phyloP scores from a whole-genome alignment of 345 rosid species.

The Physaria fendleri region DNA sequence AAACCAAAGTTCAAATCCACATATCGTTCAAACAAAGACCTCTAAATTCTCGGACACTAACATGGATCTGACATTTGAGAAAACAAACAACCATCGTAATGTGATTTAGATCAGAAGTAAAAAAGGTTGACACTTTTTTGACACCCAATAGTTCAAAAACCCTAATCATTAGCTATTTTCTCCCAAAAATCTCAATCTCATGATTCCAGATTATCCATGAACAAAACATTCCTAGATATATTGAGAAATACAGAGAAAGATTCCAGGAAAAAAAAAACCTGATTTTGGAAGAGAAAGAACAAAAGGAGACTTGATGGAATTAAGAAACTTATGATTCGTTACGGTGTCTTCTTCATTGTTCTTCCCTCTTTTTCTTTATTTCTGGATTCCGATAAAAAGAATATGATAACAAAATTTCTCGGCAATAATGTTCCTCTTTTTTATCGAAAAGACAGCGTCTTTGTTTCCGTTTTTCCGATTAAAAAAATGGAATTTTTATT shows the following conservation, averaged over 20 bases:
- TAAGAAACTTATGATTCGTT: too few species aligned
- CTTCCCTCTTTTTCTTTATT: constrained; percentile 3
- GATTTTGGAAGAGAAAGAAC: neutral
- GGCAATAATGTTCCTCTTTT: too few species aligned
- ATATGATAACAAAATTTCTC: too few species aligned
- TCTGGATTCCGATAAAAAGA: too few species aligned
- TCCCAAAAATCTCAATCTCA: too few species aligned
- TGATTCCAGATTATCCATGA: too few species aligned
- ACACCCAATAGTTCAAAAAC: too few species aligned
- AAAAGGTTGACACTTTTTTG: constrained; percentile 7
- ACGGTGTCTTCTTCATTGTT: neutral
- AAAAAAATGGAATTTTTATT: too few species aligned
- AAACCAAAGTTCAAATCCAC: constrained; percentile 12
- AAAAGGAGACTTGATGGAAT: too few species aligned
- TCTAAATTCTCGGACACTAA: constrained; percentile 9
- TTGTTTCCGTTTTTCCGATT: constrained; percentile 10
- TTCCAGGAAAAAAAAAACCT: neutral
- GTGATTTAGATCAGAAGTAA: too few species aligned
- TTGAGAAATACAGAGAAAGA: neutral
- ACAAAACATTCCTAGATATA: constrained; percentile 15
- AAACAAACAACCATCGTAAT: neutral
- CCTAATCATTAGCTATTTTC: too few species aligned
- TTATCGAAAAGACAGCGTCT: constrained; percentile 16
- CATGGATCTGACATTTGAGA: constrained; percentile 30
- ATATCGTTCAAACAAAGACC: neutral